Conservation (phyloP, 179 eudicot species). For the Beta corolliflora region DNA sequence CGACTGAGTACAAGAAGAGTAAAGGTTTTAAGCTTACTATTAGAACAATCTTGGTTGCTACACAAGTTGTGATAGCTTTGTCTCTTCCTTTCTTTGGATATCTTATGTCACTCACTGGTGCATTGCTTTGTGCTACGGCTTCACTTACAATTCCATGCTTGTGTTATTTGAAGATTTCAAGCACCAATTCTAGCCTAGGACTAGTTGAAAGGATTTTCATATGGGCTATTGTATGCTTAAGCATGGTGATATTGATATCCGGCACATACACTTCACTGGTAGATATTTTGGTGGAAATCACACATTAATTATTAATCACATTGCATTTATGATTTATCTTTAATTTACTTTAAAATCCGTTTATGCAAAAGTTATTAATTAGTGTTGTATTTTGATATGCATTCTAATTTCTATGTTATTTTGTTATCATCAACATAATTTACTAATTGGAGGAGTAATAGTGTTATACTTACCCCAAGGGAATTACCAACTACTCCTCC, state of each 20-base stretch:
- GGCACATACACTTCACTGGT: neutral
- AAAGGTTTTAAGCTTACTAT: neutral
- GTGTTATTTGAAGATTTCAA: constrained; percentile 1
- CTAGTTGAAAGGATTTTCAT: neutral
- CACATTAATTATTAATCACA: neutral
- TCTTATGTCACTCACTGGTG: neutral
- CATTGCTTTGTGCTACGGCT: neutral
- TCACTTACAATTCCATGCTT: constrained; percentile 6
- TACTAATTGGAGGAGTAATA: no score
- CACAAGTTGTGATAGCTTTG: neutral
- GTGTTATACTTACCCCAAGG: no score
- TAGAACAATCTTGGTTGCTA: neutral
- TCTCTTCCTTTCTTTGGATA: neutral
- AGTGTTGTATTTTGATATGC: no score
- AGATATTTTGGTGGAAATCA: neutral
- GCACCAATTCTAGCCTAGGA: neutral
- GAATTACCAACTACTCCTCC: no score
- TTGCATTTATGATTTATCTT: no score
- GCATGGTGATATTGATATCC: neutral
- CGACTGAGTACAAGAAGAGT: neutral
- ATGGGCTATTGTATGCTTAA: neutral
- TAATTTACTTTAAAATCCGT: no score
- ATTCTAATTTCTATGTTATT: no score
- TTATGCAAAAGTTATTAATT: no score
- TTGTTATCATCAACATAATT: no score